Evolutionary conservation across 345 rosid genomes (phyloP), one percentile per base, ranked within the genome.

Genomic region (Streptanthus diversifolius): DNA sequence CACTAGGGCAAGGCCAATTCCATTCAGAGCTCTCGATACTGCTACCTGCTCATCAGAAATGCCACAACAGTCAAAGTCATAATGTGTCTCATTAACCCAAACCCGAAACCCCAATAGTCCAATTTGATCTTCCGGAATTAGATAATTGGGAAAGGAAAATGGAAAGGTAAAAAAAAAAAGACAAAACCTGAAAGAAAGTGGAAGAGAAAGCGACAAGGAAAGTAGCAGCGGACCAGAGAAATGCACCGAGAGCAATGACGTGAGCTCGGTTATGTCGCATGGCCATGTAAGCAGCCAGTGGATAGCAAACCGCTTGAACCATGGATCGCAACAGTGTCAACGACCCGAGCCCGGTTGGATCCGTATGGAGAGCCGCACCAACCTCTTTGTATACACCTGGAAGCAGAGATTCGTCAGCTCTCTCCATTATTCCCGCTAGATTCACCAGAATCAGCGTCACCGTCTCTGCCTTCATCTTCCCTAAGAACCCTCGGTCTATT

Each of bases 361-460:
- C 95, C 2, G 86, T 79, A 76, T 89, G 92, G 0, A 93, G 83
- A 64, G 90, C 97, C 0, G 81, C 92, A 0, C 97, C 97, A n/a
- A 93, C 92, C 68, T 93, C 97, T 78, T 82, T 87, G 81, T 91
- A 91, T 18, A 93, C 98, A 12, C 97, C 92, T 1, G 97, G 97
- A 57, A 91, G 82, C 35, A 93, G 65, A 3, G 97, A 89, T 72
- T 93, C 96, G 56, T 93, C 98, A 4, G 98, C 95, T 77, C 91
- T 81, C 81, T 93, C 92, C 98, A 91, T 86, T 56, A 93, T 89
- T 49, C 85, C 90, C 2, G 96, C 97, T 7, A 93, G 79, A 77
- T 93, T 89, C 75, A 91, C 96, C 55, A 93, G 92, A 59, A 85
- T 17, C 74, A 91, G 72, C 43, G 92, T 91, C 77, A 88, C 17